Base-by-base conservation (phyloP, 805 yeast species). In the Wilhelminamyces savonicus region DNA sequence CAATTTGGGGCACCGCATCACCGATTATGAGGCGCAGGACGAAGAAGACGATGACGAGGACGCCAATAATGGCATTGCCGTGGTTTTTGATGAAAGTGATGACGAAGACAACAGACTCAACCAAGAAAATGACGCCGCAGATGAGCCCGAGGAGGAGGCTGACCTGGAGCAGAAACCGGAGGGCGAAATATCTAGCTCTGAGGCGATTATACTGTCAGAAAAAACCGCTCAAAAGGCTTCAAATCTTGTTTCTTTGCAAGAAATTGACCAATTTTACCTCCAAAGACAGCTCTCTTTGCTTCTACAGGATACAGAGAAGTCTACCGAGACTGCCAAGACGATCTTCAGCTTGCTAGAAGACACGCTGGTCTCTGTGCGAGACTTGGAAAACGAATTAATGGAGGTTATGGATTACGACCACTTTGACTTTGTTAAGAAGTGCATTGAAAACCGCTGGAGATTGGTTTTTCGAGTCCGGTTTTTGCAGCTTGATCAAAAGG, bases 401-500 rank as follows among this genome's bases (percentile, higher is more conserved):
- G 70, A 69, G 17, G 37, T 74, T 2, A 54, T 82, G n/a, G 71
- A 73, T 6, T 61, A 56, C 31, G 78, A 74, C 22, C 56, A 73
- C 33, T 59, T 69, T 25, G 68, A 61, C 0, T 48, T 82, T n/a
- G 66, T 74, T 3, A 62, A 66, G 23, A 40, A 54, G 9, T 46
- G 83, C 16, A 52, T 74, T 9, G 57, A 61, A 16, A 79, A 84
- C 44, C 49, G 79, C 28, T 54, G 58, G 35, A 50, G 61, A 24
- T 51, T 83, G 3, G 69, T 69, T 3, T 82, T 76, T 71, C 75
- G 78, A 21, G 58, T 73, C 2, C 59, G 59, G 31, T 48, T 75
- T n/a, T 37, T 46, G 9, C 50, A 34, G 13, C 42, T 52, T 1
- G 54, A 50, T 22, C 54, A 51, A 13, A 66, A 56, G 3, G 54